phyloP scores from a whole-genome alignment of 1,284 basidiomycete species.

The Xerocomus nothofagi region DNA sequence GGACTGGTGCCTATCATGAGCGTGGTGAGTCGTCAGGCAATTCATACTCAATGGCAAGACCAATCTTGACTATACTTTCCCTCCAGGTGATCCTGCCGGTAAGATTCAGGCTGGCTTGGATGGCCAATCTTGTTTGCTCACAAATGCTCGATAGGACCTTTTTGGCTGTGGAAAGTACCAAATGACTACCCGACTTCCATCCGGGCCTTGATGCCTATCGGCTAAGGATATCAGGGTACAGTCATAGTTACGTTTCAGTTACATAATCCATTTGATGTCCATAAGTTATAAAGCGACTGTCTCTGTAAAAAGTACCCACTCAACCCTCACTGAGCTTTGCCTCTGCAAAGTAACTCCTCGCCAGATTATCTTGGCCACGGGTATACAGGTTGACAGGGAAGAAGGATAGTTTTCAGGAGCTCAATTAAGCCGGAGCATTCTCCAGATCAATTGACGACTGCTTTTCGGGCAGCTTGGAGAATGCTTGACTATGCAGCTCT shows the following conservation, averaged over 20 bases:
- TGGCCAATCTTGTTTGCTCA: not conserved
- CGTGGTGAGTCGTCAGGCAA: conserved; percentile 40
- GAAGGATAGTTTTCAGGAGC: conserved; percentile 42
- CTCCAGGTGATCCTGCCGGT: conserved; percentile 61
- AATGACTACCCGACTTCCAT: conserved; percentile 13
- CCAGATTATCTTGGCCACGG: conserved; percentile 41
- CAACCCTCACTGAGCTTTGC: conserved; percentile 41
- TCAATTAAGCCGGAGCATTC: conserved; percentile 81
- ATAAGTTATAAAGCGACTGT: too few species aligned
- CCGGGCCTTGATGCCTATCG: conserved; percentile 8
- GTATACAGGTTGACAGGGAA: conserved; percentile 50
- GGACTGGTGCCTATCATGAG: conserved; percentile 61
- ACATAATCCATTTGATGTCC: conserved; percentile 14
- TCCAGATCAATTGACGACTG: conserved; percentile 43
- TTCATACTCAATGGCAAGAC: not conserved
- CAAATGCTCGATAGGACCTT: conserved; percentile 23
- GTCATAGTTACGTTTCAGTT: not conserved
- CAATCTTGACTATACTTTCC: not conserved
- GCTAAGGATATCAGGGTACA: not conserved
- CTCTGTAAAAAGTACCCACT: too few species aligned
- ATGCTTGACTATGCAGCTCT: conserved; percentile 76
- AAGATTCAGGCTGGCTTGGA: conserved; percentile 16
- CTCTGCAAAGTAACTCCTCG: conserved; percentile 44
- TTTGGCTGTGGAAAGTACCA: conserved; percentile 33
- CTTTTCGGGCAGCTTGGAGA: conserved; percentile 49